Evolutionary conservation across 176 grass and related monocot genomes (phyloP).

Genomic region (Zoysia japonica): DNA sequence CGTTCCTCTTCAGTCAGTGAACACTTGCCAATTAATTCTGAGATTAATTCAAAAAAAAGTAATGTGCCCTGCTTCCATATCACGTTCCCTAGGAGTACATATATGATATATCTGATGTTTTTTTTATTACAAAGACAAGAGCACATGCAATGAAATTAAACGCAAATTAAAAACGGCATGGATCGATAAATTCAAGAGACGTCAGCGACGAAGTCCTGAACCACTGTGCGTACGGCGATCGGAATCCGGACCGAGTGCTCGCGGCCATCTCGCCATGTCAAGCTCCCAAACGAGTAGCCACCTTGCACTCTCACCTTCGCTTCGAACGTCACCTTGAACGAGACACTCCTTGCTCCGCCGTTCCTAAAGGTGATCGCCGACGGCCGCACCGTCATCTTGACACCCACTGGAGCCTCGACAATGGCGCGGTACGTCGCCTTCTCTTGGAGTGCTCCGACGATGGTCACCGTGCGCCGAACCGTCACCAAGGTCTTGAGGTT

Average conservation of each 20-base stretch:
- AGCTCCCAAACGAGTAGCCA: slow-evolving; percentile 38
- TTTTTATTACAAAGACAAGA: no score
- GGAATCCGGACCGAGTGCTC: slow-evolving; percentile 32
- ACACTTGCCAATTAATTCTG: no score
- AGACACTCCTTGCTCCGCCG: neutral
- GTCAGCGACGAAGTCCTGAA: slow-evolving; percentile 40
- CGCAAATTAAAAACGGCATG: no score
- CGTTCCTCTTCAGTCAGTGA: no score
- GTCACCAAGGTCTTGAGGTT: neutral
- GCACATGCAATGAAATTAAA: no score
- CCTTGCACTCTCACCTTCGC: slow-evolving; percentile 9
- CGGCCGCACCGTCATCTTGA: neutral
- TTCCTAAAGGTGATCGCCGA: neutral
- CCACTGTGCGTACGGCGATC: neutral
- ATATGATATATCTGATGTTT: no score
- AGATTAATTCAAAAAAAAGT: no score
- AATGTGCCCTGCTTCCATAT: no score
- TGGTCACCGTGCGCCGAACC: slow-evolving; percentile 8
- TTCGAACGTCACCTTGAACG: slow-evolving; percentile 12
- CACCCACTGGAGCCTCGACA: neutral
- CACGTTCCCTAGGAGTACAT: no score
- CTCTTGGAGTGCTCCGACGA: neutral
- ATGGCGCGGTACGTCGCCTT: neutral
- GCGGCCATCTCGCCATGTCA: slow-evolving; percentile 28
- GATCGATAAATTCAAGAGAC: neutral